Evolutionary conservation across 2,329 filamentous ascomycete genomes (phyloP).

Genomic region (Orbilia brochopaga): DNA sequence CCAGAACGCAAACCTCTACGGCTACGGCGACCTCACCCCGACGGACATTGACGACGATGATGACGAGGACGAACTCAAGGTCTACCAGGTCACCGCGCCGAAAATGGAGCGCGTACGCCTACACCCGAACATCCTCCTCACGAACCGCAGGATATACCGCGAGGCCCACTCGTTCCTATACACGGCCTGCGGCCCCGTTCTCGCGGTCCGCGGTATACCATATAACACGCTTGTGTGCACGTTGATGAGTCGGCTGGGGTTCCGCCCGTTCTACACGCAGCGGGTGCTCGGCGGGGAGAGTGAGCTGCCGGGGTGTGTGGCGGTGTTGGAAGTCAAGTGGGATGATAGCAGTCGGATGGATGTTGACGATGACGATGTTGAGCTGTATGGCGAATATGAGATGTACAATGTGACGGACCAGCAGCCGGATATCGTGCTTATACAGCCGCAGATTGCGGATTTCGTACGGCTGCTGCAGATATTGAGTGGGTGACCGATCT

Average conservation of each 20-base stretch:
- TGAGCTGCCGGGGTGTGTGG: conserved; percentile 10
- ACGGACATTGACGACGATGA: conserved; percentile 21
- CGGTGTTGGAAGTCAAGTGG: conserved; percentile 22
- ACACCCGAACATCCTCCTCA: conserved; percentile 26
- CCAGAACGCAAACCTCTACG: conserved; percentile 17
- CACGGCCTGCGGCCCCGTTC: conserved; percentile 20
- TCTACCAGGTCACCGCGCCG: conserved; percentile 20
- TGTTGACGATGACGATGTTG: not conserved
- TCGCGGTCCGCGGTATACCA: conserved; percentile 25
- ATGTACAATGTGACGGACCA: not conserved
- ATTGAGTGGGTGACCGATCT: conserved; percentile 15
- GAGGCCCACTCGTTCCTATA: conserved; percentile 35
- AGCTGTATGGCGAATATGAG: not conserved
- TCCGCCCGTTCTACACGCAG: conserved; percentile 29
- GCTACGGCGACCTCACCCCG: conserved; percentile 3
- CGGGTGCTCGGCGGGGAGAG: not conserved
- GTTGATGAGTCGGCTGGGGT: conserved; percentile 24
- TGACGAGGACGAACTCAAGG: conserved; percentile 19
- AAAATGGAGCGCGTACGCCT: conserved; percentile 21
- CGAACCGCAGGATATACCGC: conserved; percentile 32
- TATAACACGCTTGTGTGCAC: conserved; percentile 25
- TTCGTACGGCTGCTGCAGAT: conserved; percentile 35
- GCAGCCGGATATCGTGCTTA: conserved; percentile 27
- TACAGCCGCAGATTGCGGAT: conserved; percentile 15
- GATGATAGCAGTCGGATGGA: not conserved